Evolutionary conservation across 202 grass and related monocot genomes (phyloP).

Genomic region (Carex sylvatica): DNA sequence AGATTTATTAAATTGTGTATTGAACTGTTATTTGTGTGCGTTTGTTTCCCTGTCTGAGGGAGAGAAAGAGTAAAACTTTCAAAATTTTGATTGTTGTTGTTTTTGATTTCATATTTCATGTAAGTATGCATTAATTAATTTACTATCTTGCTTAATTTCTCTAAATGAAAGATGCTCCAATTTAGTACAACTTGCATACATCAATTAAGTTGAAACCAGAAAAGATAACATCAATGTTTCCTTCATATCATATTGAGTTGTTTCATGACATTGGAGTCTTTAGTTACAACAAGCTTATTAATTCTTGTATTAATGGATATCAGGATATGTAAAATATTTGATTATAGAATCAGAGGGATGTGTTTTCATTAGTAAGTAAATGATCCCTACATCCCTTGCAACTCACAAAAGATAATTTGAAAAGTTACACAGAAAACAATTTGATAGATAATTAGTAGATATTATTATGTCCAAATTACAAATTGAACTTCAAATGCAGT

Average conservation of each 20-base stretch:
- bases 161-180: not conserved
- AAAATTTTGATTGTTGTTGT: not conserved
- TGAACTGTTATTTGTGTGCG: not conserved
- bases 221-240: not conserved
- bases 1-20: slow-evolving; percentile 15
- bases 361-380: not conserved
- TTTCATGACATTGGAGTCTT: not conserved
- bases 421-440: not conserved
- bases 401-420: not conserved
- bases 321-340: not conserved
- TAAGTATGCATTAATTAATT: not conserved
- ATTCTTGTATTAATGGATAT: not conserved
- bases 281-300: not conserved
- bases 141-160: not conserved
- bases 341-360: not conserved
- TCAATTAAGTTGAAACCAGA: not conserved
- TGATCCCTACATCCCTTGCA: not conserved
- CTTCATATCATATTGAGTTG: not conserved
- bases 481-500: slow-evolving; percentile 1
- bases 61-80: not conserved
- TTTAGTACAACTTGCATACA: not conserved
- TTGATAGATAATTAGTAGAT: not conserved
- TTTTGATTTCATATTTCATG: slow-evolving; percentile 13
- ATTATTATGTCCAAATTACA: not conserved
- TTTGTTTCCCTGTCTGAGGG: not conserved